Evolutionary conservation across 371 early-diverging fungal species (phyloP), one percentile per base, ranked within the genome.

Genomic region (Syncephalastrum sp.): DNA sequence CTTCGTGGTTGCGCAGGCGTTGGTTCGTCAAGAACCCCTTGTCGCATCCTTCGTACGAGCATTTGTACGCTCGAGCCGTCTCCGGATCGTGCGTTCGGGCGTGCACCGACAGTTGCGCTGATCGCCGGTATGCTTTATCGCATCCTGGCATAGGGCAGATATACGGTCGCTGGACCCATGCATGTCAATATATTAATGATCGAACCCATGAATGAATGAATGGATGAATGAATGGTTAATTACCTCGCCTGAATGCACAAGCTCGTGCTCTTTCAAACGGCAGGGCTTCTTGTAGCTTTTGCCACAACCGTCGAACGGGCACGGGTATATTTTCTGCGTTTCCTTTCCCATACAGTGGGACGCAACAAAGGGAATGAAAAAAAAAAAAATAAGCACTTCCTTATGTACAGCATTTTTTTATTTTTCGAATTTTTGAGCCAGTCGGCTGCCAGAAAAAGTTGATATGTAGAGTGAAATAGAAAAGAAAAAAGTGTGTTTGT

Each of bases 201-300:
- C 7, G 21, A 27, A 27, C 7, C 2, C 4, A 27, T 25, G 5
- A 25, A 2, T 25, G 25, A 25, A 25, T 25, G 33, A 33, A 3
- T 33, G 10, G 12, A 43, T 54, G 14, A 27, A 3, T 29, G 24
- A 16, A 41, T 23, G 12, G 42, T 21, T 46, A 38, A n/a, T 56
- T 67, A 86, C 86, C 69, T 87, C 85, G 15, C 83, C 82, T 3
- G 85, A 82, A 67, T 87, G 90, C 1, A 72, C 60, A 29, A 78
- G 74, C 33, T 77, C 70, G 59, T 89, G 88, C 19, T 82, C 80
- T 7, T 41, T 49, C 0, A 87, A 69, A 54, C 83, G 77, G 12
- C 79, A 71, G 1, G 77, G 74, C 47, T 84, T 86, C 16, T 69
- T 63, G 54, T 82, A 89, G 0, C 69, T 27, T 53, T 84, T 86